phyloP scores from a whole-genome alignment of 495 filamentous ascomycete species.

The Penicillium cinerascens region DNA sequence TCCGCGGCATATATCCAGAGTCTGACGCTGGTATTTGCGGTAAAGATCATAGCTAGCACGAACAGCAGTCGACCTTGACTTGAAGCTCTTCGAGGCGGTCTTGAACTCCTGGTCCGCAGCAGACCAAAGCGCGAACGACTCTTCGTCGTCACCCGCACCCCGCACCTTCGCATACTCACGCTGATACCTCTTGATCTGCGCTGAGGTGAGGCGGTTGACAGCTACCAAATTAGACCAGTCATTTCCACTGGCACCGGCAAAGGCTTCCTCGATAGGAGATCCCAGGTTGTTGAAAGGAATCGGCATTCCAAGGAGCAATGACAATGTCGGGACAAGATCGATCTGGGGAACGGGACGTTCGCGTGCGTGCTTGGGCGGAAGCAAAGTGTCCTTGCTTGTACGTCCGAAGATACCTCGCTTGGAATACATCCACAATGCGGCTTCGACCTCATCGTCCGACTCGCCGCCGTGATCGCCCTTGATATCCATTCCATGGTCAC shows the following conservation, averaged over 20 bases:
- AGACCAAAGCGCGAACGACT: conserved; percentile 58
- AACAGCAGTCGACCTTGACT: conserved; percentile 30
- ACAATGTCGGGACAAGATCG: conserved; percentile 88
- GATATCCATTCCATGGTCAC: conserved; percentile 95
- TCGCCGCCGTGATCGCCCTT: conserved; percentile 98
- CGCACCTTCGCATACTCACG: conserved; percentile 57
- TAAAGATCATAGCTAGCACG: conserved; percentile 56
- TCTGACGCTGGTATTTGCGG: conserved; percentile 71
- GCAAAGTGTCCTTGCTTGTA: conserved; percentile 53
- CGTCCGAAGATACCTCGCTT: conserved; percentile 78
- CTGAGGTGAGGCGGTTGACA: conserved; percentile 72
- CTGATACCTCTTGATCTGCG: conserved; percentile 89
- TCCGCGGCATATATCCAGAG: conserved; percentile 71
- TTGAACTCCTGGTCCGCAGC: conserved; percentile 48
- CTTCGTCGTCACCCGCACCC: conserved; percentile 57
- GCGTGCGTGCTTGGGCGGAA: conserved; percentile 70
- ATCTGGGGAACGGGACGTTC: conserved; percentile 87
- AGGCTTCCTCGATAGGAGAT: conserved; percentile 89
- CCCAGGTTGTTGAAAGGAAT: conserved; percentile 99
- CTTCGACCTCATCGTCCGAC: conserved; percentile 90
- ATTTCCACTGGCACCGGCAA: conserved; percentile 62
- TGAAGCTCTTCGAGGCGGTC: conserved; percentile 35
- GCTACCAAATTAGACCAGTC: conserved; percentile 71
- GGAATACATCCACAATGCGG: conserved; percentile 98
- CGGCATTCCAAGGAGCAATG: conserved; percentile 81